phyloP scores from a whole-genome alignment of 768 basidiomycete genomes.

The Mycena filopes region DNA sequence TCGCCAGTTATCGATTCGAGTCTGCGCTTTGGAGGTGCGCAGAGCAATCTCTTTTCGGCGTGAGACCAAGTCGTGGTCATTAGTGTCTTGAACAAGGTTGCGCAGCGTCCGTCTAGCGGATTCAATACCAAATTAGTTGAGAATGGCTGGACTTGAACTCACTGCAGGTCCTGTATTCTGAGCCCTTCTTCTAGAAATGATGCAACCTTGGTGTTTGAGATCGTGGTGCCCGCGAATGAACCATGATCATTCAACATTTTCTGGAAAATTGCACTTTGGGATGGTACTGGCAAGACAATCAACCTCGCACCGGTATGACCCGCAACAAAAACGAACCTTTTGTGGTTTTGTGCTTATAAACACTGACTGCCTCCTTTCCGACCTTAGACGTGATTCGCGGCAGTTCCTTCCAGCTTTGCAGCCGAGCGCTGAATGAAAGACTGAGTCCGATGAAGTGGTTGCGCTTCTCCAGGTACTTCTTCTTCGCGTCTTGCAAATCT shows the following conservation, averaged over 20 bases:
- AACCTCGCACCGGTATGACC: too few relatives aligned
- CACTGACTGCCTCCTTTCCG: conserved; percentile 1
- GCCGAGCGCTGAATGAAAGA: not conserved
- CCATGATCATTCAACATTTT: not conserved
- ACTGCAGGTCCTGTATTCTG: conserved; percentile 9
- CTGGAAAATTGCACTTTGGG: not conserved
- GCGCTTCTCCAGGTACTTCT: conserved; percentile 2
- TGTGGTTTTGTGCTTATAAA: not conserved
- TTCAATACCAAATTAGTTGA: too few relatives aligned
- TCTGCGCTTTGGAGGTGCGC: not conserved
- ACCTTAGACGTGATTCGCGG: not conserved
- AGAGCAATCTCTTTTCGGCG: not conserved
- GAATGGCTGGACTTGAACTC: not conserved
- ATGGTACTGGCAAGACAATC: not conserved
- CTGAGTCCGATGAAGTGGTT: conserved; percentile 3
- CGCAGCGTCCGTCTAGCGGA: not conserved
- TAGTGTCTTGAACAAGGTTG: not conserved
- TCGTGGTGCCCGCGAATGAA: too few relatives aligned
- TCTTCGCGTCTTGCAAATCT: not conserved
- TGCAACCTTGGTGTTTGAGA: too few relatives aligned
- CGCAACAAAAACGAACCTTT: not conserved
- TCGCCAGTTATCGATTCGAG: too few relatives aligned
- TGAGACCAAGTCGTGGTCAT: not conserved
- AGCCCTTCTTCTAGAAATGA: too few relatives aligned
- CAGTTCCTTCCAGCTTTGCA: not conserved